These are phyloP conservation scores for Ceriops decandra DNA, from an alignment of 345 rosid species.

Conservation along the genomic window DNA sequence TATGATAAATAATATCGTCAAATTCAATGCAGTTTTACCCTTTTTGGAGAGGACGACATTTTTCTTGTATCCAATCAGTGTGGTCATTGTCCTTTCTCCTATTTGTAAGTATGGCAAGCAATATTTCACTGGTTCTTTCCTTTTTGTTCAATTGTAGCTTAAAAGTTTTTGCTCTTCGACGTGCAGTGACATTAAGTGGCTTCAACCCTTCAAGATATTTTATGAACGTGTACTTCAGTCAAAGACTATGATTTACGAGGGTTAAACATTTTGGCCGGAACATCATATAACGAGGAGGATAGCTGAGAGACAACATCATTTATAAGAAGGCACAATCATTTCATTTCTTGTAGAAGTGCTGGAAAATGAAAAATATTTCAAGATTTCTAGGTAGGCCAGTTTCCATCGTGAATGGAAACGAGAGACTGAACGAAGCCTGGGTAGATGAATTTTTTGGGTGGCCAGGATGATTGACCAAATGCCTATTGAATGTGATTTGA, in stretches of 20 bases:
- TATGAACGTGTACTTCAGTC: slow-evolving; percentile 88
- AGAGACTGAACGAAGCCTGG: slow-evolving; percentile 12
- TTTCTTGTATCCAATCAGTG: slow-evolving; percentile 92
- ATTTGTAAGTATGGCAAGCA: slow-evolving; percentile 56
- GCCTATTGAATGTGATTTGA: slow-evolving; percentile 30
- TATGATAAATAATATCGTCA: slow-evolving; percentile 8
- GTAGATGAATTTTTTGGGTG: slow-evolving; percentile 20
- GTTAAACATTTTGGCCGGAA: slow-evolving; percentile 21
- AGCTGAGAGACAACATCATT: slow-evolving; percentile 19
- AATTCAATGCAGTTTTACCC: slow-evolving; percentile 65
- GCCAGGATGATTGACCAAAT: slow-evolving; percentile 19
- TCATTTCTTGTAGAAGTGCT: slow-evolving; percentile 13
- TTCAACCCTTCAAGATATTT: slow-evolving; percentile 97
- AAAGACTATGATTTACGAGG: slow-evolving; percentile 43
- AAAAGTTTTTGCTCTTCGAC: background rate
- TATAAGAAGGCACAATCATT: slow-evolving; percentile 15
- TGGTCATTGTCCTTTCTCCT: slow-evolving; percentile 72
- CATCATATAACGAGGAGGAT: slow-evolving; percentile 10
- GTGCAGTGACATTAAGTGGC: slow-evolving; percentile 90
- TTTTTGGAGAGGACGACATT: slow-evolving; percentile 95
- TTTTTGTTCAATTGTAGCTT: slow-evolving; percentile 3
- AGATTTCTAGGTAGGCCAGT: slow-evolving; percentile 18
- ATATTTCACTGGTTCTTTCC: background rate
- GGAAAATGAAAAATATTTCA: slow-evolving; percentile 14
- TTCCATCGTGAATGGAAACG: slow-evolving; percentile 19